Evolutionary conservation across 176 grass and related monocot species (phyloP).

Genomic region (Triticum turgidum): DNA sequence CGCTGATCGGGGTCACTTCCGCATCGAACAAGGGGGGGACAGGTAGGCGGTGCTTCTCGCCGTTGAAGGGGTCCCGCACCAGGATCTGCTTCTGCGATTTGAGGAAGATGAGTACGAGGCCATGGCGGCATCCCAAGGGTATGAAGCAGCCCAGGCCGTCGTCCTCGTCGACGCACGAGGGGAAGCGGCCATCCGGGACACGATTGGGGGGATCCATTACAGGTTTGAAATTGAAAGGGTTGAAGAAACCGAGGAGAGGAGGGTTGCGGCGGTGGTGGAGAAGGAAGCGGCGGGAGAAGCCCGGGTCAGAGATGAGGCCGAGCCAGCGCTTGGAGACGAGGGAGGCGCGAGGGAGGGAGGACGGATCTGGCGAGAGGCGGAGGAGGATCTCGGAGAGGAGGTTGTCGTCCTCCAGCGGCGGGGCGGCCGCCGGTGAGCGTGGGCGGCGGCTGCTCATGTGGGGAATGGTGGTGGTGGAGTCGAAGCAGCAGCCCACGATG

Average conservation of each 20-base stretch:
- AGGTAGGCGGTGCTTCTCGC: background rate
- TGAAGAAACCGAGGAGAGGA: background rate
- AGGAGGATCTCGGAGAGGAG: background rate
- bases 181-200: background rate
- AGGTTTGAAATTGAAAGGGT: accelerated
- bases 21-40: background rate
- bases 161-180: background rate
- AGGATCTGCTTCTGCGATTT: background rate
- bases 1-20: background rate
- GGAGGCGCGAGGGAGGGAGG: background rate
- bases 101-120: background rate
- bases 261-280: background rate
- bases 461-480: too few relatives aligned
- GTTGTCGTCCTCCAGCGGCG: background rate
- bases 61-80: background rate
- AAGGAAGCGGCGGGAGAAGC: background rate
- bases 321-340: background rate
- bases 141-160: accelerated
- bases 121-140: background rate
- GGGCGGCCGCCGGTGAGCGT: background rate
- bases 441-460: too few relatives aligned
- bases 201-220: background rate
- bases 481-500: too few relatives aligned
- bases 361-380: background rate
- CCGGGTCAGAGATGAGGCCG: background rate